Conservation (phyloP, 345 rosid genomes). For the Euphorbia lathyris region DNA sequence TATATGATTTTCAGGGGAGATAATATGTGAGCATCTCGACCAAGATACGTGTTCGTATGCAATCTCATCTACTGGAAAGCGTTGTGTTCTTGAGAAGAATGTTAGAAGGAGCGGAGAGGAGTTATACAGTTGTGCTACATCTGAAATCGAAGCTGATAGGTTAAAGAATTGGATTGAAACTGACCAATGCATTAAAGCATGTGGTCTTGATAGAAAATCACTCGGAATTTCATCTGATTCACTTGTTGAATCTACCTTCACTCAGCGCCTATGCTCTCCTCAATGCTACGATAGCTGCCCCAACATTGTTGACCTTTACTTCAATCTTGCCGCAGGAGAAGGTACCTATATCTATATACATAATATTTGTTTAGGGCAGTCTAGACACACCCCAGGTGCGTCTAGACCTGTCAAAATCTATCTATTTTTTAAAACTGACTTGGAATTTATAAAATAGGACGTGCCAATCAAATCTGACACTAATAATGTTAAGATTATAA, state of each 20-base stretch:
- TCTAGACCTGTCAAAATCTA: too few species aligned
- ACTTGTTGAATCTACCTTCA: conserved; percentile 62
- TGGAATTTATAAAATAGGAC: too few species aligned
- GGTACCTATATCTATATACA: conserved; percentile 44
- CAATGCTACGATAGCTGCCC: conserved; percentile 71
- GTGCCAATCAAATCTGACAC: too few species aligned
- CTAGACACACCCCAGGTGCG: too few species aligned
- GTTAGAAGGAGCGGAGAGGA: conserved; percentile 56
- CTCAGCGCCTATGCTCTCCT: conserved; percentile 61
- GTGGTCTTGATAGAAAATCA: conserved; percentile 72
- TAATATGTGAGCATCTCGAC: conserved; percentile 59
- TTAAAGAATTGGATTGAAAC: conserved; percentile 61
- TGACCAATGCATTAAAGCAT: conserved; percentile 57
- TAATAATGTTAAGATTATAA: too few species aligned
- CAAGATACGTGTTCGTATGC: conserved; percentile 64
- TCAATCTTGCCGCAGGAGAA: conserved; percentile 91
- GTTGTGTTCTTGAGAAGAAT: conserved; percentile 72
- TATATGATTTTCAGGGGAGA: conserved; percentile 29
- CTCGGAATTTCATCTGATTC: conserved; percentile 86
- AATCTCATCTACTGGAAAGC: conserved; percentile 66
- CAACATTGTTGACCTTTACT: conserved; percentile 77
- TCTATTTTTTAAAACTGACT: too few species aligned
- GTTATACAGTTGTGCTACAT: conserved; percentile 54
- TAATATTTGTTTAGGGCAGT: too few species aligned
- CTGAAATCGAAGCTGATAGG: conserved; percentile 65